Evolutionary conservation across 2,329 filamentous ascomycete genomes (phyloP), one percentile per base, ranked within the genome.

Genomic region (Arthrinium phaeospermum): DNA sequence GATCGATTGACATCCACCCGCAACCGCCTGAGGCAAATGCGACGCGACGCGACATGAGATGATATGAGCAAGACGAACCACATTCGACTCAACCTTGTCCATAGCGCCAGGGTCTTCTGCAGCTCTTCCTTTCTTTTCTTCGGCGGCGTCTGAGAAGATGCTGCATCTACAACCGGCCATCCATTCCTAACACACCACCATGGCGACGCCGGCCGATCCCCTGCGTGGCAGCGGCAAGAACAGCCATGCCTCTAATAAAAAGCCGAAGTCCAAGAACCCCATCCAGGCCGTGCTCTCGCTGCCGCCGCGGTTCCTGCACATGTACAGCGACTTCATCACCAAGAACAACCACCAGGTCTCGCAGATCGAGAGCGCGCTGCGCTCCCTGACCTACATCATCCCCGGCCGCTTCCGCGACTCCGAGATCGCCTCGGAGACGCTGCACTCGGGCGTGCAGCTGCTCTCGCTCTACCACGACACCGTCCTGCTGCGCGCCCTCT

Each of bases 321-420:
- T 91, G 84, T 97, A 97, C 83, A 91, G 91, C 79, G 92, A 96
- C 75, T 98, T 98, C 84, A 96, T 99, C 85, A 93, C 94, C 74
- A 96, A 96, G 85, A 99, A 99, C 82, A 92, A 95, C 74, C 93
- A 94, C 79, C 94, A 97, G 73, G 95, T 99, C 70, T 94, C 94
- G 69, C 95, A 98, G 85, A 96, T 99, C 75, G 96, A 99, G 85
- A 97, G 94, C 75, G 94, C 95, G 19, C 85, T 99, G 79, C 91
- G 96, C 51, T 98, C 95, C 41, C 85, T 99, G 75, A 98, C 96
- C 68, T 99, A 99, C 82, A 95, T 99, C 76, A 96, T 98, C 69
- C 96, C 96, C 72, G 95, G 94, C 72, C 93, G 94, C 71, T 96
- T 96, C 79, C 91, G 94, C 77, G 96, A 98, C 83, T 95, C 96